Evolutionary conservation across 148 eudicot species (phyloP).

Genomic region (Rhododendron molle): DNA sequence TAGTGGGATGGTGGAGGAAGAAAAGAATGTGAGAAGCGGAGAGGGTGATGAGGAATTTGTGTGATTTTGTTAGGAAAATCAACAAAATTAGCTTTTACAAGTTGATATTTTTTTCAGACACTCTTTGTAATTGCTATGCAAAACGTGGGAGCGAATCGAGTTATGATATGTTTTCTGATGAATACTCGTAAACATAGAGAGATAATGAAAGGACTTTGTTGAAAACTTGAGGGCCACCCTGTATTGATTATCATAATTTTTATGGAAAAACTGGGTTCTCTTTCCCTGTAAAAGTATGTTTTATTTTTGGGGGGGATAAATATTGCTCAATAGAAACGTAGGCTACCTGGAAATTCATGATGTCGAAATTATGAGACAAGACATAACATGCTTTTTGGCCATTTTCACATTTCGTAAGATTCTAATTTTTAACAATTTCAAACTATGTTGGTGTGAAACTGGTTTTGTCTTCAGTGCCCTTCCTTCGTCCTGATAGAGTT

Average conservation of each 20-base stretch:
- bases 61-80: no score
- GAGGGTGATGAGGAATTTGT: no score
- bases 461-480: conserved; percentile 18
- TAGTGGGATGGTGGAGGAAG: no score
- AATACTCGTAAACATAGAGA: no score
- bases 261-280: no score
- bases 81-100: no score
- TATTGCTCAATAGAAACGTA: not conserved
- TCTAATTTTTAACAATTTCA: not conserved
- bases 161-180: not conserved
- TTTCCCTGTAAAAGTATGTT: not conserved
- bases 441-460: not conserved
- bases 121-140: not conserved
- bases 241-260: no score
- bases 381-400: not conserved
- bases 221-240: no score
- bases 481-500: conserved; percentile 10
- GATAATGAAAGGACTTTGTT: no score
- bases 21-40: no score
- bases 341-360: not conserved
- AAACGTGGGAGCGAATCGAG: not conserved
- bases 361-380: not conserved
- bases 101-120: no score
- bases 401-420: not conserved
- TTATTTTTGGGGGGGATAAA: not conserved